These are phyloP conservation scores for Durio zibethinus DNA, from an alignment of 345 rosid species.

Conservation along the genomic window DNA sequence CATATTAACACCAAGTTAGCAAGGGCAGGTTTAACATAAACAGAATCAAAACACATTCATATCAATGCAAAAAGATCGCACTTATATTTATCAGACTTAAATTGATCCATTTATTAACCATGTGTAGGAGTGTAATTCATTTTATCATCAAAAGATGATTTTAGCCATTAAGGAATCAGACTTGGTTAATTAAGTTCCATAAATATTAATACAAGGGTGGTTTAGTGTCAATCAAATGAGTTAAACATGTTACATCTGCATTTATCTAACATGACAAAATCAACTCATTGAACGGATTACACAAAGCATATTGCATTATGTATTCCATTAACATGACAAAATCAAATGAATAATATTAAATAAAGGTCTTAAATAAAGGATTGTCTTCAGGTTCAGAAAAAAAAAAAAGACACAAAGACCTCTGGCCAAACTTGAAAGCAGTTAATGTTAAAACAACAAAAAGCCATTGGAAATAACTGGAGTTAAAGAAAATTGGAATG, in stretches of 20 bases:
- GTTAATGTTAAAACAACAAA: background rate
- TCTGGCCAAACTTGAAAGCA: background rate
- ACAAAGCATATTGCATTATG: background rate
- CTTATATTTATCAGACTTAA: no score
- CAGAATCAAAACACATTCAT: no score
- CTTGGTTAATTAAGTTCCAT: no score
- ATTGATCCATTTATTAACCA: no score
- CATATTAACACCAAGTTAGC: no score
- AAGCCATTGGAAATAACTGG: background rate
- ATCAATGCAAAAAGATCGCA: no score
- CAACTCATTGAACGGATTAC: background rate
- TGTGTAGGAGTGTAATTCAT: background rate
- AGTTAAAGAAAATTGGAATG: background rate
- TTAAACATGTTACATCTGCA: background rate
- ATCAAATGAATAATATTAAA: background rate
- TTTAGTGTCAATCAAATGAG: background rate
- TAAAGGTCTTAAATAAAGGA: background rate
- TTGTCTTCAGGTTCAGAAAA: background rate
- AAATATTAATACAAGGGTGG: no score
- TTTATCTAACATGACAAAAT: background rate
- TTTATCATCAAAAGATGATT: background rate
- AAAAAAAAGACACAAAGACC: background rate
- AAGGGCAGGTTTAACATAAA: no score
- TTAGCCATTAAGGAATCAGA: background rate
- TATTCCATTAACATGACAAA: no score